These are phyloP conservation scores for Hypoxylon sp. DNA, from an alignment of 2,329 filamentous ascomycete species.

Conservation along the genomic window DNA sequence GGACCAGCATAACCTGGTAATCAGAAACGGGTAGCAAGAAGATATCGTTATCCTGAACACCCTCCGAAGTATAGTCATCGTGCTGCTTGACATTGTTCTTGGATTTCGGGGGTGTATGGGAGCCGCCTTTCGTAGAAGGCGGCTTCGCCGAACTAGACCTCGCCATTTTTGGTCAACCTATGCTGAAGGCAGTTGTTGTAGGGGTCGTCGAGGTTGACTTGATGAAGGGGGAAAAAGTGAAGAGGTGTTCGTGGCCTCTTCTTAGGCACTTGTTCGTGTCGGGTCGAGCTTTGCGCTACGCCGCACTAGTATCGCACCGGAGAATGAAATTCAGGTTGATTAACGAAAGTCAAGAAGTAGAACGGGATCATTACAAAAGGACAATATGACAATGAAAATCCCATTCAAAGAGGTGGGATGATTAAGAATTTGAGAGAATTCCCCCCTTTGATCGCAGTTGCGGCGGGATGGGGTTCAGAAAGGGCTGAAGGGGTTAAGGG, in stretches of 20 bases:
- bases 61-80: conserved; percentile 79
- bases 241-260: conserved; percentile 51
- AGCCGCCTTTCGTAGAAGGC: conserved; percentile 52
- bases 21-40: conserved; percentile 87
- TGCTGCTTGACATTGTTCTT: conserved; percentile 54
- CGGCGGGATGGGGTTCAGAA: conserved; percentile 28
- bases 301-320: conserved; percentile 39
- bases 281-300: conserved; percentile 40
- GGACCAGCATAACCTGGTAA: conserved; percentile 79
- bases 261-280: conserved; percentile 20
- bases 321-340: conserved; percentile 47
- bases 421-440: conserved; percentile 27
- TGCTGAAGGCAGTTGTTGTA: conserved; percentile 13
- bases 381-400: conserved; percentile 46
- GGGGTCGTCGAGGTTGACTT: conserved; percentile 16
- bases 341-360: conserved; percentile 62
- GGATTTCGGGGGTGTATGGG: conserved; percentile 50
- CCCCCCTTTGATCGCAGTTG: conserved; percentile 39
- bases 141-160: conserved; percentile 59
- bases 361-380: conserved; percentile 59
- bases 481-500: conserved; percentile 23
- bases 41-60: conserved; percentile 90
- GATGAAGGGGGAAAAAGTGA: conserved; percentile 28
- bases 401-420: conserved; percentile 47
- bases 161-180: conserved; percentile 54